A percentile compares a stretch with the other conserved stretches of the same genome.
These are phyloP conservation scores for Scutellaria galericulata DNA, from an alignment of 257 asterid genomes.

Conservation along the genomic window DNA sequence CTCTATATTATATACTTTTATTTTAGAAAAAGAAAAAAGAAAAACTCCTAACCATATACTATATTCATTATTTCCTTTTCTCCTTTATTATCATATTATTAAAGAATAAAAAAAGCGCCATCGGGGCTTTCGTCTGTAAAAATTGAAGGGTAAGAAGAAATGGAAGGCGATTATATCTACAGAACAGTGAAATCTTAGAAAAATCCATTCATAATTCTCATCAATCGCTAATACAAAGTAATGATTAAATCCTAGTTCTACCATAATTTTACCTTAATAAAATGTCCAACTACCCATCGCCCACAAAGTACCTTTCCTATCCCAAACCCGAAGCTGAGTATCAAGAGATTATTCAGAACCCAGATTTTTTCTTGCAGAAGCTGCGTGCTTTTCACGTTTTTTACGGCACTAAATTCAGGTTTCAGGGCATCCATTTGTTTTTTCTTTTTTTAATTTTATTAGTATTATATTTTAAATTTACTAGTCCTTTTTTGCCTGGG, in stretches of 20 bases:
- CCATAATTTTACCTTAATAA: slow-evolving; percentile 41
- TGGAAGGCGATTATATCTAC: not conserved
- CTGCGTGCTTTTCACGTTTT: slow-evolving; percentile 69
- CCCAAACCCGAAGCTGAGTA: slow-evolving; percentile 88
- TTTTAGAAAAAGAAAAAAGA: too few species aligned
- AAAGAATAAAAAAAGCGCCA: not conserved
- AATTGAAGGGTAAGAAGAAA: slow-evolving; percentile 23
- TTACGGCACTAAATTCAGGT: slow-evolving; percentile 59
- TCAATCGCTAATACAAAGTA: slow-evolving; percentile 30
- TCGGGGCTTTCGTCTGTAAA: not conserved
- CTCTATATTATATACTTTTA: too few species aligned
- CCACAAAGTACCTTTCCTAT: slow-evolving; percentile 50
- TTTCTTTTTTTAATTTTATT: too few species aligned
- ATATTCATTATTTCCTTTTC: not conserved
- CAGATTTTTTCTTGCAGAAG: slow-evolving; percentile 68
- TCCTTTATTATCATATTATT: not conserved
- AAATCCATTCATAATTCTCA: slow-evolving; percentile 27
- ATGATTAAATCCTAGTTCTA: slow-evolving; percentile 30
- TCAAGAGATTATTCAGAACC: slow-evolving; percentile 67
- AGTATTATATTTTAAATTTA: not conserved
- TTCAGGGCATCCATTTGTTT: not conserved
- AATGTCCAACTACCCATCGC: slow-evolving; percentile 63
- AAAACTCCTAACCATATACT: not conserved
- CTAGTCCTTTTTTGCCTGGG: not conserved
- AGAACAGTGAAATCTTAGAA: slow-evolving; percentile 21